Evolutionary conservation across 2,329 filamentous ascomycete genomes (phyloP), one percentile per base, ranked within the genome.

Genomic region (Sclerotinia spermophila): DNA sequence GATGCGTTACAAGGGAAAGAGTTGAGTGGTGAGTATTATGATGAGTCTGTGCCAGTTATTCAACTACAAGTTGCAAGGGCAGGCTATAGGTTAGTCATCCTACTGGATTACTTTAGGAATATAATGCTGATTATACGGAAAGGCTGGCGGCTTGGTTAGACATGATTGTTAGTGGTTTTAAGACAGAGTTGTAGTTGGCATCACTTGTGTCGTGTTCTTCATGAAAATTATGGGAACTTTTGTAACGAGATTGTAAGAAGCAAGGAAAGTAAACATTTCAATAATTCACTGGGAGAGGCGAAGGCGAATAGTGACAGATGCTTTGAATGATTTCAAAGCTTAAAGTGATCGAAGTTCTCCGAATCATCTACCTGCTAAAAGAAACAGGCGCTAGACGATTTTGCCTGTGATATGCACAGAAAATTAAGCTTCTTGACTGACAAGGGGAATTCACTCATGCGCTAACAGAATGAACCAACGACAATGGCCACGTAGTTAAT

Each of bases 21-120:
- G 77, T 82, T 92, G 35, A 84, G 84, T 40, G 86, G 86, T 0
- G 83, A 85, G 45, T 92, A 92, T 79, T 92, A 87, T 76, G 83
- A 87, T 44, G 84, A 83, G 44, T 89, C 89, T 3, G 86, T 86
- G n/a, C 87, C 85, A 30, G 86, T 89, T 71, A 83, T 92, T 60
- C 88, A 92, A 79, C 78, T 86, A 71, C 87, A 90, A 78, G 83
- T 93, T 72, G 90, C 90, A 11, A 87, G 86, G 73, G 91, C 88
- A 5, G 91, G 91, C 17, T 91, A 88, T 78, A 85, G 91, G 64
- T 78, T 53, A 58, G 76, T 72, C 15, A 33, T 61, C 40, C 48
- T 58, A 24, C 35, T 62, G 33, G 62, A 13, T 59, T 44, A 38
- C 30, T 61, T 19, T 21, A 7, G 2, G 3, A 38, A 17, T 48